These are phyloP conservation scores for Coleophoma crateriformis DNA, from an alignment of 2,329 filamentous ascomycete genomes.

Conservation along the genomic window DNA sequence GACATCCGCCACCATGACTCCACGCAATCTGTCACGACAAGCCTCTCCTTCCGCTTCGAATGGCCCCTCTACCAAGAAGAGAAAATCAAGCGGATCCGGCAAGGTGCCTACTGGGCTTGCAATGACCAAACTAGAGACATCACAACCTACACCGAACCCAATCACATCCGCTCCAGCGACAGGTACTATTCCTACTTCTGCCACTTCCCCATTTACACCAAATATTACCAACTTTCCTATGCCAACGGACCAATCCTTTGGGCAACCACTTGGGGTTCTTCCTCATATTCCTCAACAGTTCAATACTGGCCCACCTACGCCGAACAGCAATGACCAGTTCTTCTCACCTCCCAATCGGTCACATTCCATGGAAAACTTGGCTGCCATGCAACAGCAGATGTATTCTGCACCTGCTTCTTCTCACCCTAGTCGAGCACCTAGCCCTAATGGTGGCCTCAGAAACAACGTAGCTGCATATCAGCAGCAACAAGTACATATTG, in stretches of 20 bases:
- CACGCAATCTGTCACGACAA: constrained; percentile 65
- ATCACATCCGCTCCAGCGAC: constrained; percentile 30
- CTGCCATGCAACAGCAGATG: constrained; percentile 48
- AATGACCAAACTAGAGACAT: constrained; percentile 76
- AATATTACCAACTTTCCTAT: constrained; percentile 37
- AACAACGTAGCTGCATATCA: constrained; percentile 39
- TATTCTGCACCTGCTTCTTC: constrained; percentile 68
- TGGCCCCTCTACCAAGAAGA: constrained; percentile 70
- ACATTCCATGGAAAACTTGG: constrained; percentile 59
- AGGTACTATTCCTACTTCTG: constrained; percentile 28
- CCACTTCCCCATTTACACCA: constrained; percentile 50
- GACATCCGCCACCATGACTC: constrained; percentile 42
- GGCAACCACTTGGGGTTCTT: constrained; percentile 11
- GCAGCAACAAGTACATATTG: constrained; percentile 29
- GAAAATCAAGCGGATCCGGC: constrained; percentile 66
- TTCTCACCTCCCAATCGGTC: constrained; percentile 51
- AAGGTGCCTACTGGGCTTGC: constrained; percentile 69
- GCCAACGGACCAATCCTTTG: constrained; percentile 26
- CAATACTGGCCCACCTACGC: constrained; percentile 58
- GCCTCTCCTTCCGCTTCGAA: constrained; percentile 61
- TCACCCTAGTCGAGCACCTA: constrained; percentile 73
- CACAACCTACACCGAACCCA: constrained; percentile 29
- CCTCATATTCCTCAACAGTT: constrained; percentile 36
- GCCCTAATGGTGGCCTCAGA: constrained; percentile 52
- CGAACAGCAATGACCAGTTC: constrained; percentile 56